These are phyloP conservation scores for Leishmania lainsoni DNA, from an alignment of 208 protist species.

Conservation along the genomic window DNA sequence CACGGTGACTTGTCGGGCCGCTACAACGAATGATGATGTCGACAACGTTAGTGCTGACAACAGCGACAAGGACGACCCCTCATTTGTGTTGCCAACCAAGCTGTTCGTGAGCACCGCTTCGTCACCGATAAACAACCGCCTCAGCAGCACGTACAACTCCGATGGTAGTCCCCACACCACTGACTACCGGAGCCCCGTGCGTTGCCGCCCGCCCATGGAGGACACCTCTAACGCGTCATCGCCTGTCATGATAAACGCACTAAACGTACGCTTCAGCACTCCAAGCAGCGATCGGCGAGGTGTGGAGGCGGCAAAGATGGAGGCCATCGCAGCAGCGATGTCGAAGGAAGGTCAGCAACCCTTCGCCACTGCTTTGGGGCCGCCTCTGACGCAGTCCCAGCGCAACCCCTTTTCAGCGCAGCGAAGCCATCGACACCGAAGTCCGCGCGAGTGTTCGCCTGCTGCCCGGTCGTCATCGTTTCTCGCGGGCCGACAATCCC, in stretches of 20 bases:
- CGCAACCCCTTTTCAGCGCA: background rate
- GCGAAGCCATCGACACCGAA: slow-evolving; percentile 2
- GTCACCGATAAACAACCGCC: background rate
- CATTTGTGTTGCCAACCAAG: background rate
- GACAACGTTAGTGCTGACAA: too few species aligned
- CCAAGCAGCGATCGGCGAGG: slow-evolving; percentile 6
- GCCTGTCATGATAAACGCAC: background rate
- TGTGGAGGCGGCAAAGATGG: background rate
- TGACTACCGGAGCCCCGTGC: slow-evolving; percentile 34
- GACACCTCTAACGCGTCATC: slow-evolving; percentile 8
- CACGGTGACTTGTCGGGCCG: background rate
- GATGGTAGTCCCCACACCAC: slow-evolving; percentile 23
- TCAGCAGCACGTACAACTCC: background rate
- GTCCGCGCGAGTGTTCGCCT: slow-evolving; percentile 14
- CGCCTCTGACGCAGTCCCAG: slow-evolving; percentile 2
- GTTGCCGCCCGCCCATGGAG: slow-evolving; percentile 10
- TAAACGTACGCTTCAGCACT: background rate
- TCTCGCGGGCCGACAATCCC: background rate
- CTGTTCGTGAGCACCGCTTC: background rate
- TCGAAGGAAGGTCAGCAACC: background rate
- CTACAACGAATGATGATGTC: background rate
- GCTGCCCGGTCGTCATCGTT: slow-evolving; percentile 3
- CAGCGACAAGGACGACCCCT: background rate
- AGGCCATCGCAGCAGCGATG: background rate
- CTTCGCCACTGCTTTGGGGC: background rate